Evolutionary conservation across 2,329 filamentous ascomycete species (phyloP).

Genomic region (Tricladium varicosporioides): DNA sequence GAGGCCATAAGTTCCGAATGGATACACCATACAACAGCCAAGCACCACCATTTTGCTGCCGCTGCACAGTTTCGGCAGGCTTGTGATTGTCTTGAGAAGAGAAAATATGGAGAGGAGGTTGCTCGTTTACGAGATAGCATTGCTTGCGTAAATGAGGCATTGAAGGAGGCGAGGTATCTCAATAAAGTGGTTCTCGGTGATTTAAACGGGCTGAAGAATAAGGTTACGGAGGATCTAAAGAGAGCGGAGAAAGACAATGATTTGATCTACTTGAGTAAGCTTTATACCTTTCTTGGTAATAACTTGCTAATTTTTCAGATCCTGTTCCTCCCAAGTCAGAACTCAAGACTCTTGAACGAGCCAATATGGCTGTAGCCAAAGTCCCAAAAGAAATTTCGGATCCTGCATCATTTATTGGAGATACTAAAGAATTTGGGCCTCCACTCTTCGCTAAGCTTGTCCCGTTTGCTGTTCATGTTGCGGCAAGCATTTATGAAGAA

Average conservation of each 20-base stretch:
- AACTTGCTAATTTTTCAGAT: conserved; percentile 44
- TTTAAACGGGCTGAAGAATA: conserved; percentile 76
- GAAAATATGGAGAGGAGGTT: conserved; percentile 93
- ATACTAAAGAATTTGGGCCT: conserved; percentile 75
- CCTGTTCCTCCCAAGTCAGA: conserved; percentile 86
- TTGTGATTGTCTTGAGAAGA: conserved; percentile 87
- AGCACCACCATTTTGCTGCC: conserved; percentile 95
- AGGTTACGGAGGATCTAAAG: conserved; percentile 84
- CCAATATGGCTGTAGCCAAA: conserved; percentile 80
- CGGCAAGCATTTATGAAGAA: conserved; percentile 93
- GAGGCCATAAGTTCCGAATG: conserved; percentile 88
- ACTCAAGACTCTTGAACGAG: conserved; percentile 79
- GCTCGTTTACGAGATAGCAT: conserved; percentile 81
- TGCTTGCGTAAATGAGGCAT: conserved; percentile 76
- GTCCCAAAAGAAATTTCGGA: conserved; percentile 80
- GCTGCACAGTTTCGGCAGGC: conserved; percentile 92
- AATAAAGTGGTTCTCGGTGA: conserved; percentile 81
- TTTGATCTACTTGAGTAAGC: conserved; percentile 79
- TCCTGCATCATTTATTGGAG: conserved; percentile 76
- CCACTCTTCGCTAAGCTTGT: conserved; percentile 89
- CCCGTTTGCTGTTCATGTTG: conserved; percentile 92
- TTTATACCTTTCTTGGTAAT: neutral
- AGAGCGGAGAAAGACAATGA: conserved; percentile 96
- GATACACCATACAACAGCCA: conserved; percentile 97
- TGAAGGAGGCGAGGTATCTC: conserved; percentile 81